Evolutionary conservation across 306 rosid genomes (phyloP).

Genomic region (Vicia sativa): DNA sequence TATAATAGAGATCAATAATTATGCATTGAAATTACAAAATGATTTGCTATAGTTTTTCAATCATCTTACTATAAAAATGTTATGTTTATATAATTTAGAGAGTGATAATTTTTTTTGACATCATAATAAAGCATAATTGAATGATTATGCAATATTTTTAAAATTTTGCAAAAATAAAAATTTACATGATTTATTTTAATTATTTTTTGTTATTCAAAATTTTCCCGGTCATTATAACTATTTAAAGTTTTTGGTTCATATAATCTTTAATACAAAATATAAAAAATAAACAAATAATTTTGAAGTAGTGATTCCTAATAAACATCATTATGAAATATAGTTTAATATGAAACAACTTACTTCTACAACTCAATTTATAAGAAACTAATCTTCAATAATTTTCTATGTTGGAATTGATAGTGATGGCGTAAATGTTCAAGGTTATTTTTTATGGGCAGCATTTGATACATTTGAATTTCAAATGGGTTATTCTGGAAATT

Average conservation of each 20-base stretch:
- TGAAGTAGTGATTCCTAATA: neutral
- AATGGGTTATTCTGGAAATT: neutral
- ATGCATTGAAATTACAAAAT: neutral
- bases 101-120: neutral
- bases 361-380: too few species aligned
- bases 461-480: constrained; percentile 42
- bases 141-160: neutral
- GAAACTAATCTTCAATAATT: neutral
- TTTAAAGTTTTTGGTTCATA: neutral
- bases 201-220: too few species aligned
- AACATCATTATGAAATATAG: neutral
- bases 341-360: too few species aligned
- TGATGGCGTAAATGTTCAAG: constrained; percentile 37
- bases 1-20: neutral
- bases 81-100: neutral
- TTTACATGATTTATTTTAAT: too few species aligned
- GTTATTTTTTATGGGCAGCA: constrained; percentile 39
- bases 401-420: constrained; percentile 8
- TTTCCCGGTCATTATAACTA: too few species aligned
- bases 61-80: neutral
- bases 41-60: neutral
- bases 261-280: neutral
- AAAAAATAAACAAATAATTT: too few species aligned
- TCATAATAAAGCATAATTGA: neutral
- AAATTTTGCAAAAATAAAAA: too few species aligned